These are phyloP conservation scores for Syncephalastrum monosporum DNA, from an alignment of 371 early-diverging fungal genomes.

Conservation along the genomic window DNA sequence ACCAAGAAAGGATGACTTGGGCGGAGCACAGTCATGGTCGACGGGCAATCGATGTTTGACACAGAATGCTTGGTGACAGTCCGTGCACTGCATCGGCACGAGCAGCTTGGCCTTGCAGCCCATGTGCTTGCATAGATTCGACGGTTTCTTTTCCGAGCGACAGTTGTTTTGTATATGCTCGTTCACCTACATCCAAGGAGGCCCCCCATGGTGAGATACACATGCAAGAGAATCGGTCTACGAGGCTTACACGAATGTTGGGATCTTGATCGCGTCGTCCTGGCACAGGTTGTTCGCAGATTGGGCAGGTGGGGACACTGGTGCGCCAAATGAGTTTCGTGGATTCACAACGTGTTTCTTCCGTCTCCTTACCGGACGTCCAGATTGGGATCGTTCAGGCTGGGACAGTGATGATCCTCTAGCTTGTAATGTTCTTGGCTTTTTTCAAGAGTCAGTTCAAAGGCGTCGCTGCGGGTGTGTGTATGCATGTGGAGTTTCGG, in stretches of 20 bases:
- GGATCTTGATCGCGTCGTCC: conserved; percentile 62
- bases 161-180: conserved; percentile 64
- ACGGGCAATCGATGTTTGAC: conserved; percentile 62
- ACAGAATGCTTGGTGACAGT: conserved; percentile 59
- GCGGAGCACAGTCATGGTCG: conserved; percentile 51
- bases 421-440: conserved; percentile 65
- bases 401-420: conserved; percentile 54
- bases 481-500: background rate
- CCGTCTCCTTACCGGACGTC: conserved; percentile 39
- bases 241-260: conserved; percentile 39
- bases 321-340: background rate
- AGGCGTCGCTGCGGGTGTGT: background rate
- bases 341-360: no score
- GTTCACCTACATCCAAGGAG: conserved; percentile 31
- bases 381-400: conserved; percentile 40
- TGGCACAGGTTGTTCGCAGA: conserved; percentile 67
- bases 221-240: no score
- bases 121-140: conserved; percentile 53
- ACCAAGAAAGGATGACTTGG: no score
- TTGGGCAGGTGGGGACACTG: conserved; percentile 63
- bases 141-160: conserved; percentile 44
- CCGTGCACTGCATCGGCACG: conserved; percentile 58
- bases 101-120: conserved; percentile 57
- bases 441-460: background rate
- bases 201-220: no score